Conservation (phyloP, 2,329 filamentous ascomycete genomes). For the Xylaria arbuscula region DNA sequence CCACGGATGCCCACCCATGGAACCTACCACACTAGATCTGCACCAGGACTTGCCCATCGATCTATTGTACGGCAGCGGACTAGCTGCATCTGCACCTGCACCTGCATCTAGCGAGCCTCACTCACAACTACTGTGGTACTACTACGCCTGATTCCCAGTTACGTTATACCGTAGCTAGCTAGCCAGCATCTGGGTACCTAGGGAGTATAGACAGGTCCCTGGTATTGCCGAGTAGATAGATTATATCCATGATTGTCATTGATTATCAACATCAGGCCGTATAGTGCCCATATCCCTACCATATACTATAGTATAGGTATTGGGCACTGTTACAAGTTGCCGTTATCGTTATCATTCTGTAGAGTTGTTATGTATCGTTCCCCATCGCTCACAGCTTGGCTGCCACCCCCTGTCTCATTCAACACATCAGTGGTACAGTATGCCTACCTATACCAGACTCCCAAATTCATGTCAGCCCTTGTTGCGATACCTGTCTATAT, state of each 20-base stretch:
- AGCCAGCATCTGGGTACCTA: not conserved
- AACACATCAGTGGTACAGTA: conserved; percentile 5
- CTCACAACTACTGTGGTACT: conserved; percentile 13
- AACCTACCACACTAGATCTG: conserved; percentile 35
- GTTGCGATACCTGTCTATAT: conserved; percentile 8
- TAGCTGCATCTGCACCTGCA: conserved; percentile 34
- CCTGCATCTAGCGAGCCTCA: conserved; percentile 31
- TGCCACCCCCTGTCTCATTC: conserved; percentile 8
- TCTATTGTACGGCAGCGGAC: conserved; percentile 33
- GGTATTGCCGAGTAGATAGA: too few relatives aligned
- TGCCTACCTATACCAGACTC: conserved; percentile 1
- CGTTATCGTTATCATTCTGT: not conserved
- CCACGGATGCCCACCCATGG: conserved; percentile 34
- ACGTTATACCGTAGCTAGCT: not conserved
- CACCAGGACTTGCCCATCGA: conserved; percentile 31
- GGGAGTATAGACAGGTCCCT: too few relatives aligned
- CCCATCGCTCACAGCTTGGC: conserved; percentile 3
- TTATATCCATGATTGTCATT: too few relatives aligned
- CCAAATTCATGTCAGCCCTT: conserved; percentile 27
- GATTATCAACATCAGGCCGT: not conserved
- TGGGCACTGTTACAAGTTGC: too few relatives aligned
- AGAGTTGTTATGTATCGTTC: not conserved
- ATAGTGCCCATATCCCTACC: too few relatives aligned
- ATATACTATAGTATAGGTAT: too few relatives aligned
- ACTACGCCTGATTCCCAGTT: conserved; percentile 4